These are phyloP conservation scores for Cerioporus squamosus DNA, from an alignment of 1,284 basidiomycete species.

Conservation along the genomic window DNA sequence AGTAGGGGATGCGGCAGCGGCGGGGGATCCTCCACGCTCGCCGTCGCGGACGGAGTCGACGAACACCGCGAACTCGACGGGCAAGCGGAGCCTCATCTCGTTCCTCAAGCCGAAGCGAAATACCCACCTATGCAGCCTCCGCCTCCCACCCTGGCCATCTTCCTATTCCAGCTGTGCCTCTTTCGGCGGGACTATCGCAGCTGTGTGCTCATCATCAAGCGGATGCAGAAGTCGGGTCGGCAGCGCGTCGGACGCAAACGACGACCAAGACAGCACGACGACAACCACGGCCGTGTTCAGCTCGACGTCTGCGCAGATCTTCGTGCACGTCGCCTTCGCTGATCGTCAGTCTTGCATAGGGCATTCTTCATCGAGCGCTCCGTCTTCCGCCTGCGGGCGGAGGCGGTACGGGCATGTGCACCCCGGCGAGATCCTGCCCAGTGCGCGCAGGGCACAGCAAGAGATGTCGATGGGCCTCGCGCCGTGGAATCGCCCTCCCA, in stretches of 20 bases:
- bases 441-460: conserved; percentile 29
- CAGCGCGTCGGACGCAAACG: neutral
- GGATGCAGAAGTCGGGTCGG: conserved; percentile 18
- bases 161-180: conserved; percentile 47
- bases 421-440: conserved; percentile 58
- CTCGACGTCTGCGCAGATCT: conserved; percentile 44
- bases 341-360: conserved; percentile 50
- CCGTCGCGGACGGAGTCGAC: conserved; percentile 25
- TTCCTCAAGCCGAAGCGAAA: conserved; percentile 46
- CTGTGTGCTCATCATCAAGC: conserved; percentile 54
- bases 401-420: conserved; percentile 63
- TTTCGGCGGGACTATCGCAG: conserved; percentile 54
- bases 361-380: conserved; percentile 69
- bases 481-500: conserved; percentile 71
- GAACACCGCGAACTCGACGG: conserved; percentile 31
- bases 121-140: conserved; percentile 50
- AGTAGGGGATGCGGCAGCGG: conserved; percentile 15
- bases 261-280: conserved; percentile 9
- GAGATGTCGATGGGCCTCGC: conserved; percentile 49
- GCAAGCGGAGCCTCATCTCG: conserved; percentile 41
- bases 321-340: conserved; percentile 63
- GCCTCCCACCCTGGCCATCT: conserved; percentile 48
- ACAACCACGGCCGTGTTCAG: conserved; percentile 10
- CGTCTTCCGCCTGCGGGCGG: conserved; percentile 63
- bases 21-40: conserved; percentile 11